Base-by-base conservation (phyloP, 345 rosid genomes). In the Salix suchowensis region DNA sequence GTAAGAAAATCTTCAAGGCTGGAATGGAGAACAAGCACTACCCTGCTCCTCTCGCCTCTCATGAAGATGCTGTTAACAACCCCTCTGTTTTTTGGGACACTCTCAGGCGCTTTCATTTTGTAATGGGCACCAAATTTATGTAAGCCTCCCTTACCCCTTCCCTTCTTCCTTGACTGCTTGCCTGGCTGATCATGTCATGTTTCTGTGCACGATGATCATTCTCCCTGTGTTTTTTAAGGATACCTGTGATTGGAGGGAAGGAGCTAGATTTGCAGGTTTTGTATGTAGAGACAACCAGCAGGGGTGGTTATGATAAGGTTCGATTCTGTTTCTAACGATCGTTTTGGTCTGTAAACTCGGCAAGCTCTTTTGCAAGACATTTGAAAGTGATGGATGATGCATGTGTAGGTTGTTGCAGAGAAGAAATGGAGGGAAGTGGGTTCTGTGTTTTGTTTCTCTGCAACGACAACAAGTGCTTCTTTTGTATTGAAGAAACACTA, bases 391-490 rank as follows among this genome's bases (percentile, higher is more conserved):
- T 50, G 70, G 70, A 48, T 46, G 39, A 4, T 21, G 19, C 36
- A 8, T 2, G 4, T 76, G 72, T 64, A 94, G 98, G 98, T 94
- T 67, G 97, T 95, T n/a, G 84, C 88, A 50, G 98, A 95, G 82
- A 95, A 95, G 87, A 95, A 92, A 85, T 95, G 98, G 98, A 95
- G 97, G 87, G 98, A 95, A 89, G 98, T 92, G 75, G 97, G 98
- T 39, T 85, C 87, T 61, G 94, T 92, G 71, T 95, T 95, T 84
- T 87, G 74, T 74, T 95, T 95, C 83, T 89, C 97, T 68, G 83
- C 97, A 32, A 95, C 97, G 4, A 95, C 98, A 61, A 95, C 98
- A 52, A 95, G 98, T 80, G 98, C 98, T 67, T 95, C 98, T 26
- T 95, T 88, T 74, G 98, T 92, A 52, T 81, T 95, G 78, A 91